Base-by-base conservation (phyloP, 2,329 filamentous ascomycete genomes). In the Talaromyces islandicus region DNA sequence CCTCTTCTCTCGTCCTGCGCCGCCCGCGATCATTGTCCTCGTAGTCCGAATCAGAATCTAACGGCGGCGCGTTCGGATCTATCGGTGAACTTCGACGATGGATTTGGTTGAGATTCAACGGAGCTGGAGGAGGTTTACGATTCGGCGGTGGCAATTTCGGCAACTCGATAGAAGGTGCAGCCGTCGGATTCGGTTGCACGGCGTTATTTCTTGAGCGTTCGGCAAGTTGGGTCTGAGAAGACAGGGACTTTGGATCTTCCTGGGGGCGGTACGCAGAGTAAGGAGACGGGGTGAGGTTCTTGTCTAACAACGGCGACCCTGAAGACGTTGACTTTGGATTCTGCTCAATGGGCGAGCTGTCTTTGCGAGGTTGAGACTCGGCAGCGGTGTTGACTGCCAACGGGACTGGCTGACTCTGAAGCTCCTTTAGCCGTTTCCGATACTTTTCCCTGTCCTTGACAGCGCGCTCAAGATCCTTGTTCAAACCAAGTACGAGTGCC, bases 371-470 rank as follows among this genome's bases (percentile, higher is more conserved):
- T 27, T 56, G 30, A 25, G 51, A 53, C 21, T 53, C 46, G 10
- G 63, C 65, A 62, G 53, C 60, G 60, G 60, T 63, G 64, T 51
- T 53, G 14, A 64, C 61, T 32, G 73, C 72, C 17, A 76, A 60
- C 11, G 74, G 71, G 43, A 76, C 77, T 25, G 78, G 73, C 60
- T 82, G 77, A 30, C 76, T 77, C 65, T 85, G 76, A 61, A 85
- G 74, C 59, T 97, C 92, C 74, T 96, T 96, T 50, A 96, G 73
- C 75, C 94, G 96, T 74, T 88, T 92, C 68, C 90, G 87, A 71
- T 97, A 97, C 67, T 89, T 88, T 66, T 97, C 93, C 75, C 97
- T 97, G 67, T 97, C 94, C 72, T 96, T 96, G 64, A 96, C 75
- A 1, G 92, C 87, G 57, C 90, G 86, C 74, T 97, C 93, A 12